Conservation (phyloP, 768 basidiomycete genomes). For the Mycena capillaripes region DNA sequence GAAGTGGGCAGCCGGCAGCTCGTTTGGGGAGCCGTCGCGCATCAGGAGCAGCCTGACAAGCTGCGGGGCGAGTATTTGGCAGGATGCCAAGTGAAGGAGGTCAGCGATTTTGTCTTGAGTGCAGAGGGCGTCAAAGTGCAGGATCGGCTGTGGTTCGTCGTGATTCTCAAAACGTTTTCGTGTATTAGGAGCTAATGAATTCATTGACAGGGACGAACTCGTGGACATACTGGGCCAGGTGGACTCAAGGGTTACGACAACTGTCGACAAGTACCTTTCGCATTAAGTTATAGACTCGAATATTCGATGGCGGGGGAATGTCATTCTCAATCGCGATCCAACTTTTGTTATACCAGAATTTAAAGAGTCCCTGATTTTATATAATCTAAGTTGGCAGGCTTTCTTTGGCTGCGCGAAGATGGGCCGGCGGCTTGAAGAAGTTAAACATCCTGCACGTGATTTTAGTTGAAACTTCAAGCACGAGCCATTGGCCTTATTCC, state of each 20-base stretch:
- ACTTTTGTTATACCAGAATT: too few species aligned
- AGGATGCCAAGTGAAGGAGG: neutral
- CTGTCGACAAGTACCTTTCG: neutral
- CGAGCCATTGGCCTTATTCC: too few species aligned
- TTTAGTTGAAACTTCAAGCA: too few species aligned
- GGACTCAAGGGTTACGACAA: neutral
- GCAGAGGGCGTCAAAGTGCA: neutral
- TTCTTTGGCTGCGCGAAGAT: too few species aligned
- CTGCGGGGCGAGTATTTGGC: neutral
- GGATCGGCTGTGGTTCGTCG: neutral
- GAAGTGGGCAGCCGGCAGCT: neutral
- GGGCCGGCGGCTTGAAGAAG: too few species aligned
- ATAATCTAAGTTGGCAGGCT: too few species aligned
- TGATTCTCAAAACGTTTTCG: neutral
- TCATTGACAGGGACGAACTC: neutral
- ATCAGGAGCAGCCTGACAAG: neutral
- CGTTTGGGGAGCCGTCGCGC: neutral
- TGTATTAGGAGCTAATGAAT: too few species aligned
- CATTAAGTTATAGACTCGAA: too few species aligned
- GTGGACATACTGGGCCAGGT: neutral
- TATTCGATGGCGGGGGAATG: too few species aligned
- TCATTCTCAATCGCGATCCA: too few species aligned
- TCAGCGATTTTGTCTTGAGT: neutral
- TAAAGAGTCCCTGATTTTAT: too few species aligned
- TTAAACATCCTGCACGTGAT: too few species aligned